Evolutionary conservation across 2,329 filamentous ascomycete genomes (phyloP).

Genomic region (Macrophomina pseudophaseolina): DNA sequence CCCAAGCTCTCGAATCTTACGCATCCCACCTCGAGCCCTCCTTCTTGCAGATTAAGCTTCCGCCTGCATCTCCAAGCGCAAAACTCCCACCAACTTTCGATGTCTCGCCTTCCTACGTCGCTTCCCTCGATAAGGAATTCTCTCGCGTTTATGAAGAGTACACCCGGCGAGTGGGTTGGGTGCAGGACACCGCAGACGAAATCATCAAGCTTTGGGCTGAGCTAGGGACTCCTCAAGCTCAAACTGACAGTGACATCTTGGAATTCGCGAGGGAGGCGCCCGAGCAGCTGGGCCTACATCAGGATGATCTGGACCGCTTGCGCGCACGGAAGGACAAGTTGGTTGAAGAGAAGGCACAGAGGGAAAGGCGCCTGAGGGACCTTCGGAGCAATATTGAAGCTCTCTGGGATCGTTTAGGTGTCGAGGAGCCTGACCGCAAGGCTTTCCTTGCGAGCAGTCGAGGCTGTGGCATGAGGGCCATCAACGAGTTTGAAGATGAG

Average conservation of each 20-base stretch:
- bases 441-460: slow-evolving; percentile 85
- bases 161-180: slow-evolving; percentile 76
- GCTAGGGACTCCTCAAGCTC: slow-evolving; percentile 89
- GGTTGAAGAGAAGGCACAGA: slow-evolving; percentile 82
- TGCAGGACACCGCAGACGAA: slow-evolving; percentile 76
- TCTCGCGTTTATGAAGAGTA: slow-evolving; percentile 97
- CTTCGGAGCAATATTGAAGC: slow-evolving; percentile 78
- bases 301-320: slow-evolving; percentile 79
- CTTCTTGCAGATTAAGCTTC: slow-evolving; percentile 84
- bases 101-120: slow-evolving; percentile 87
- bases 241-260: slow-evolving; percentile 86
- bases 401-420: slow-evolving; percentile 85
- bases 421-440: slow-evolving; percentile 83
- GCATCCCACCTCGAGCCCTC: slow-evolving; percentile 91
- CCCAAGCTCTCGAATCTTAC: slow-evolving; percentile 91
- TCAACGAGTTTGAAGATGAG: slow-evolving; percentile 96
- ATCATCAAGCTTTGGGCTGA: slow-evolving; percentile 97
- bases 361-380: slow-evolving; percentile 78
- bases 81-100: slow-evolving; percentile 84
- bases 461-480: slow-evolving; percentile 86
- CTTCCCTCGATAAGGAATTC: slow-evolving; percentile 87
- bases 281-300: slow-evolving; percentile 90
- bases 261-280: slow-evolving; percentile 88
- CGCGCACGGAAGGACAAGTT: slow-evolving; percentile 79
- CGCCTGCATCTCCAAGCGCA: slow-evolving; percentile 78